Evolutionary conservation across 1,284 basidiomycete species (phyloP), one percentile per base, ranked within the genome.

Genomic region (Austroboletus rostrupii): DNA sequence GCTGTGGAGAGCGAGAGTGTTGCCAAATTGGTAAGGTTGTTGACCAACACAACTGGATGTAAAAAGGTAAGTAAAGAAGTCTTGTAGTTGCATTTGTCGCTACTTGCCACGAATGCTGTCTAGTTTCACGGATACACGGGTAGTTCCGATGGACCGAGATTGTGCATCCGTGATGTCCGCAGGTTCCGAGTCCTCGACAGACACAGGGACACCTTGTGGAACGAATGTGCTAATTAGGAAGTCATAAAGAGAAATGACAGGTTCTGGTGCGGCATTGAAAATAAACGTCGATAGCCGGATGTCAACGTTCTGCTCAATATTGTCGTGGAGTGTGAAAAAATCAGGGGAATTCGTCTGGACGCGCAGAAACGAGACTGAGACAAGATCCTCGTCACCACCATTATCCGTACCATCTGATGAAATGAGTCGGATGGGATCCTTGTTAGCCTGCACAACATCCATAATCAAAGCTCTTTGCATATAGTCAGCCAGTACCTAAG

Each of bases 191-290:
- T 31, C 40, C 37, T 52, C 52, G 36, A 38, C 45, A 41, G 48
- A 47, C 40, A 28, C 47, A 28, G 44, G 43, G 40, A 50, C 54
- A 54, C n/a, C 66, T 57, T 53, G 70, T 5, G 88, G 81, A 14
- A 92, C 89, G 68, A 97, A 97, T 0, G 95, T 97, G 7, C 91
- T 90, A 89, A 99, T 97, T 70, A 99, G 86, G 73, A 97, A 98
- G 71, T 99, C 94, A 69, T 98, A 99, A 11, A 99, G 72, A 2
- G 87, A 80, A 37, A 99, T 74, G 42, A 99, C 87, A 17, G 96
- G 95, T 63, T 94, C 92, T 2, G 97, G 93, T 5, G 90, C 90
- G 2, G 92, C 85, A 53, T 87, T 84, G 69, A 99, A 85, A 55
- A 95, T 81, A 70, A 99, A 88, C 0, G 97, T 98, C 4, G 96